Evolutionary conservation across 2,329 filamentous ascomycete species (phyloP).

Genomic region (Didymella pinodella): DNA sequence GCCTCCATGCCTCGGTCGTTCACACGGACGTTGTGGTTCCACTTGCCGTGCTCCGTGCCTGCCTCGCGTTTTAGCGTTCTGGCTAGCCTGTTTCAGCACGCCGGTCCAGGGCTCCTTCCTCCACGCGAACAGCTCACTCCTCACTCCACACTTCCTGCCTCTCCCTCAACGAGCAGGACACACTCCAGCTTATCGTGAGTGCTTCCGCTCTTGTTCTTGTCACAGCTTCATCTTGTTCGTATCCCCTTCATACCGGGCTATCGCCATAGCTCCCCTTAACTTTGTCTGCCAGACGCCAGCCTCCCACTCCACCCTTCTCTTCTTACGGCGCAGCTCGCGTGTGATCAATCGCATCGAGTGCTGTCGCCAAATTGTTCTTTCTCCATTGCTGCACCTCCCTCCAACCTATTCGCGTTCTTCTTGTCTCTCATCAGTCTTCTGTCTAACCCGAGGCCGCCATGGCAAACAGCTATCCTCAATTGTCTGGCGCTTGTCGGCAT

Average conservation of each 20-base stretch:
- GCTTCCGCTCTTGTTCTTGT: constrained; percentile 43
- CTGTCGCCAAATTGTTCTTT: constrained; percentile 40
- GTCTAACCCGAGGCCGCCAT: constrained; percentile 53
- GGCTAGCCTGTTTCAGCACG: constrained; percentile 35
- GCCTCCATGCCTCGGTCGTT: constrained; percentile 14
- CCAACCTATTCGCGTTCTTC: constrained; percentile 41
- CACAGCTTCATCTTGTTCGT: constrained; percentile 37
- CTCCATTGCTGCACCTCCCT: constrained; percentile 34
- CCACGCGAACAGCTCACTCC: constrained; percentile 23
- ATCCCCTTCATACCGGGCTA: constrained; percentile 42
- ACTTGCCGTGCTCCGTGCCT: constrained; percentile 30
- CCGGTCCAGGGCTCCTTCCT: constrained; percentile 25
- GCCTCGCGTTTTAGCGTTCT: constrained; percentile 19
- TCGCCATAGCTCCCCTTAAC: constrained; percentile 43
- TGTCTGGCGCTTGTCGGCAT: constrained; percentile 37
- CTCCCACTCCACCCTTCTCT: constrained; percentile 45
- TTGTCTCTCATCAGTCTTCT: constrained; percentile 46
- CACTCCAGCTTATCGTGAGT: constrained; percentile 51
- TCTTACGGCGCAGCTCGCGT: constrained; percentile 41
- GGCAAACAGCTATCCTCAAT: constrained; percentile 53
- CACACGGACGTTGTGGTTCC: constrained; percentile 24
- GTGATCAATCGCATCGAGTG: constrained; percentile 45
- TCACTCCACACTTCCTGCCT: constrained; percentile 22
- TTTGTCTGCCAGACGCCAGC: constrained; percentile 43
- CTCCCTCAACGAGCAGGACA: constrained; percentile 34